Conservation (phyloP, 148 eudicot genomes). For the Camellia granthamiana region DNA sequence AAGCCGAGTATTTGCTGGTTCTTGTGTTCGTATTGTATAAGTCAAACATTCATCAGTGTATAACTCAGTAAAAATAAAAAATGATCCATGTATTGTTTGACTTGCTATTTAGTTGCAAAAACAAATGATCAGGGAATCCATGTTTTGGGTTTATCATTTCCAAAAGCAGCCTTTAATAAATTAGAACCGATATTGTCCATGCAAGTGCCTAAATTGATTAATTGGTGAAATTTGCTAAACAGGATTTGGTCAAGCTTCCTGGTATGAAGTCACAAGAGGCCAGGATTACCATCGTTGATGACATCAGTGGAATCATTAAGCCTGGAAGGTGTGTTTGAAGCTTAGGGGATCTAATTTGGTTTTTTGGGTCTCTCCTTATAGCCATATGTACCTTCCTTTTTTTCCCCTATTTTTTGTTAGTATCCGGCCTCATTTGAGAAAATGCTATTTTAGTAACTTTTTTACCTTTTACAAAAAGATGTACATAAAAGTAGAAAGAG, state of each 20-base stretch:
- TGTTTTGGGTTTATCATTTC: neutral
- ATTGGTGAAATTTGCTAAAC: constrained; percentile 13
- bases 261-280: constrained; percentile 46
- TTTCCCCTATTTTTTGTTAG: too few species aligned
- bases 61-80: neutral
- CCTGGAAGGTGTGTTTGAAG: constrained; percentile 60
- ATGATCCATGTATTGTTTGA: neutral
- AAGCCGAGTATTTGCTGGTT: neutral
- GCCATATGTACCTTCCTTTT: too few species aligned
- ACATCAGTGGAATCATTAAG: constrained; percentile 61
- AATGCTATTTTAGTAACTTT: too few species aligned
- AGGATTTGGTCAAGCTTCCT: constrained; percentile 41
- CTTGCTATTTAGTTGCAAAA: neutral
- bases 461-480: too few species aligned
- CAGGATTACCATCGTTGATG: constrained; percentile 45
- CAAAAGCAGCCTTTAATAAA: neutral
- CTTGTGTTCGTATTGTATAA: too few species aligned
- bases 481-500: too few species aligned
- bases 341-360: too few species aligned
- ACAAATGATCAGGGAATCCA: neutral
- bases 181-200: neutral
- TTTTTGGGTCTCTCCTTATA: too few species aligned
- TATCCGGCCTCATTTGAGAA: too few species aligned
- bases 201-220: neutral
- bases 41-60: neutral